Conservation (phyloP, 2,329 filamentous ascomycete genomes). For the Nemania sp. region DNA sequence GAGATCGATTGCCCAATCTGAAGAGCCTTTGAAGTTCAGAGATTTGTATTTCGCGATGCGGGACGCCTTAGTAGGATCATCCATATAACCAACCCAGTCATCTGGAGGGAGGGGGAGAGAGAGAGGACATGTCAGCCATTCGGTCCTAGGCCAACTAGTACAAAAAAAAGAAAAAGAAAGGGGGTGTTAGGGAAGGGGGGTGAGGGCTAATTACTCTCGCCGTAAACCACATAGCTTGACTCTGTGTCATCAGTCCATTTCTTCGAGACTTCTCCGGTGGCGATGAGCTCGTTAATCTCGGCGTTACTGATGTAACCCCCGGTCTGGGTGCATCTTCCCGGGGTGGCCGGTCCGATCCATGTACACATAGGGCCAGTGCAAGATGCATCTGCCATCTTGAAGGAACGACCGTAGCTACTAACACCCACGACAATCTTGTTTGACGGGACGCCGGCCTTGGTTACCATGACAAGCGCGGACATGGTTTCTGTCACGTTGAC, state of each 20-base stretch:
- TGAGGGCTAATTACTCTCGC: not conserved
- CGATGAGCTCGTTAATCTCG: slow-evolving; percentile 7
- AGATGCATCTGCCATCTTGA: slow-evolving; percentile 9
- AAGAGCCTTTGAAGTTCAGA: slow-evolving; percentile 4
- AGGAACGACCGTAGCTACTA: slow-evolving; percentile 16
- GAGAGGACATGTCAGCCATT: not conserved
- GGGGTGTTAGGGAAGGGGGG: not conserved
- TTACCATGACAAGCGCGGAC: slow-evolving; percentile 2
- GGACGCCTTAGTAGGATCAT: not conserved
- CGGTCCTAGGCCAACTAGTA: not conserved
- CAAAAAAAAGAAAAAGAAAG: not conserved
- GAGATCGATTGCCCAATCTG: slow-evolving; percentile 8
- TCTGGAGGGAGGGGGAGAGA: not conserved
- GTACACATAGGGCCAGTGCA: slow-evolving; percentile 5
- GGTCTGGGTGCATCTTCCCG: not conserved
- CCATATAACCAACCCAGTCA: slow-evolving; percentile 6
- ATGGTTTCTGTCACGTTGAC: slow-evolving; percentile 10
- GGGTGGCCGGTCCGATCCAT: slow-evolving; percentile 1
- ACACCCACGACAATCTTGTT: slow-evolving; percentile 5
- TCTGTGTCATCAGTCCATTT: slow-evolving; percentile 9
- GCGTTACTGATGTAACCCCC: slow-evolving; percentile 4
- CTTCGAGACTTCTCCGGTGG: not conserved
- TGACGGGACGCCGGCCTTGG: slow-evolving; percentile 11
- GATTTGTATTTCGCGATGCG: slow-evolving; percentile 5
- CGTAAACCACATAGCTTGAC: slow-evolving; percentile 4